These are phyloP conservation scores for Fonsecaea nubica DNA, from an alignment of 2,329 filamentous ascomycete genomes.

Conservation along the genomic window DNA sequence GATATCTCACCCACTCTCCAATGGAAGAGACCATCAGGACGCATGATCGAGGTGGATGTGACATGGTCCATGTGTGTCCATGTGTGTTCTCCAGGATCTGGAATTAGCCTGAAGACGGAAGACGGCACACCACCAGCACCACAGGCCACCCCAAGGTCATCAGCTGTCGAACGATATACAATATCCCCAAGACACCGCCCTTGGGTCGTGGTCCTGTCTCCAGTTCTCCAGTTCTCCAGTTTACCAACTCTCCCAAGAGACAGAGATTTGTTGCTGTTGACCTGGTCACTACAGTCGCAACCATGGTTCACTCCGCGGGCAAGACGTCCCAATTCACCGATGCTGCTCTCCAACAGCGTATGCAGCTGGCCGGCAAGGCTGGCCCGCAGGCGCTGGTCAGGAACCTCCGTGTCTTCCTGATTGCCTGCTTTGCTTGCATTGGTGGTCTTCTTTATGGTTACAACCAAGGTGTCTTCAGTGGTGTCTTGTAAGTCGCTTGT, in stretches of 20 bases:
- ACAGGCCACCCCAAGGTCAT: neutral
- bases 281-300: constrained; percentile 20
- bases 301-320: constrained; percentile 30
- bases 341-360: constrained; percentile 43
- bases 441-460: constrained; percentile 69
- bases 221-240: constrained; percentile 3
- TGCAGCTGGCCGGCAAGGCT: constrained; percentile 47
- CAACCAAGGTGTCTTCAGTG: constrained; percentile 79
- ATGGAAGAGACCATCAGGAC: constrained; percentile 14
- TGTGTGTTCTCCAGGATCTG: constrained; percentile 15
- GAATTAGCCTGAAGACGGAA: constrained; percentile 31
- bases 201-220: constrained; percentile 1
- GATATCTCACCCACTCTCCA: constrained; percentile 9
- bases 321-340: constrained; percentile 37
- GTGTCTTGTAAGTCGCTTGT: constrained; percentile 61
- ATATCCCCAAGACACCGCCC: neutral
- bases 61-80: constrained; percentile 9
- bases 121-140: neutral
- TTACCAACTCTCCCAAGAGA: too few relatives aligned
- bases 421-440: constrained; percentile 61
- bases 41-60: constrained; percentile 13
- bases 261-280: neutral
- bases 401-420: constrained; percentile 62
- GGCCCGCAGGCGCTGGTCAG: constrained; percentile 59
- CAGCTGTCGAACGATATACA: constrained; percentile 9